Conservation (phyloP, 345 rosid species). For the Punica granatum region DNA sequence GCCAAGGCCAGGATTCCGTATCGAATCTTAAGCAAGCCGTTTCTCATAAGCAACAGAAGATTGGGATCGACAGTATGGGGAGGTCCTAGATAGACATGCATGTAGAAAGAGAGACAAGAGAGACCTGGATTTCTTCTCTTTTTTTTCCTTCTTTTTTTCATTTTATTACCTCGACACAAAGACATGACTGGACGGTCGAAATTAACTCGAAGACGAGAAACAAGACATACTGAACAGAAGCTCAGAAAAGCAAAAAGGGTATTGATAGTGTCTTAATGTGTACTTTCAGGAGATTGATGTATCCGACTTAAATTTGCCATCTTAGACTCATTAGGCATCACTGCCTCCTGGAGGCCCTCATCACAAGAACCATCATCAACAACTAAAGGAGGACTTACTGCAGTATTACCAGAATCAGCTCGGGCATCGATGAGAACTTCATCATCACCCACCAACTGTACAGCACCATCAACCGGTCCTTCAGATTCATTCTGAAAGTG, state of each 20-base stretch:
- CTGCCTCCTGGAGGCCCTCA: constrained; percentile 21
- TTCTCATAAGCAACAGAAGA: no score
- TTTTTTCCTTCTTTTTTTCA: not conserved
- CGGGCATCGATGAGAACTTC: constrained; percentile 8
- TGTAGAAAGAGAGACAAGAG: no score
- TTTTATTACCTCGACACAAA: constrained; percentile 34
- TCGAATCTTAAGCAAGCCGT: no score
- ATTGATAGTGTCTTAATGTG: constrained; percentile 81
- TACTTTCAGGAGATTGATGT: constrained; percentile 95
- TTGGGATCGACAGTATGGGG: no score
- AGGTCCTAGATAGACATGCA: no score
- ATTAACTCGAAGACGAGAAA: constrained; percentile 11
- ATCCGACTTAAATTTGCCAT: constrained; percentile 83
- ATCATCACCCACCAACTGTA: not conserved
- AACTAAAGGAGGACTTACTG: constrained; percentile 28
- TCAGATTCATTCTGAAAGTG: not conserved
- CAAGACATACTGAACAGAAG: constrained; percentile 22
- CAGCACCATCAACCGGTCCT: not conserved
- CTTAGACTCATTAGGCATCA: constrained; percentile 49
- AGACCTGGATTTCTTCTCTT: not conserved
- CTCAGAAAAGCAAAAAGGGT: constrained; percentile 9
- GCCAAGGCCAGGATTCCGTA: no score
- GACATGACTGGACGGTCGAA: constrained; percentile 16
- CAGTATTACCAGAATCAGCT: constrained; percentile 18
- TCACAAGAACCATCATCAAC: constrained; percentile 32